These are phyloP conservation scores for Venustampulla echinocandica DNA, from an alignment of 495 filamentous ascomycete species.

Conservation along the genomic window DNA sequence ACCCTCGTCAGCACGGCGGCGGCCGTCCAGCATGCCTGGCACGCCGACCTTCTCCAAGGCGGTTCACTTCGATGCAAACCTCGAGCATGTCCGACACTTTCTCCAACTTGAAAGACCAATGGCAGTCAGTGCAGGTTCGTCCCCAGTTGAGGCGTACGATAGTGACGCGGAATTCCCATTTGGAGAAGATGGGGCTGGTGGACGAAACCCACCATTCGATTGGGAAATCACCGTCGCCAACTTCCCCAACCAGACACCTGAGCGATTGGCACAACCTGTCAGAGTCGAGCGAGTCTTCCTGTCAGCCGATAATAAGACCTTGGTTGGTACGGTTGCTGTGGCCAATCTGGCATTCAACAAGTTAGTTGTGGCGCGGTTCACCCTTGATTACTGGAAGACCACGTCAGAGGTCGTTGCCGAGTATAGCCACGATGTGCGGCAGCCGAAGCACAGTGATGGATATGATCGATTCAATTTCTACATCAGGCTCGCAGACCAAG, in stretches of 20 bases:
- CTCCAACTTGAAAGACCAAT: conserved; percentile 85
- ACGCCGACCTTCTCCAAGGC: conserved; percentile 92
- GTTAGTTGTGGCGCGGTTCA: conserved; percentile 79
- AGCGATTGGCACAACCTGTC: conserved; percentile 56
- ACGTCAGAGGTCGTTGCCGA: conserved; percentile 89
- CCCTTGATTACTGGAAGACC: conserved; percentile 96
- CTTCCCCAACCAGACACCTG: conserved; percentile 62
- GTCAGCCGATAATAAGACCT: conserved; percentile 72
- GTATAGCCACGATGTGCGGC: conserved; percentile 69
- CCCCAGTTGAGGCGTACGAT: conserved; percentile 79
- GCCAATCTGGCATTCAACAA: conserved; percentile 91
- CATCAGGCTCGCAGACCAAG: conserved; percentile 84
- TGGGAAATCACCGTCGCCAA: conserved; percentile 83
- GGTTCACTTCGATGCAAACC: conserved; percentile 89
- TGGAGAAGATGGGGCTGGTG: conserved; percentile 36
- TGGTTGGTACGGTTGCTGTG: conserved; percentile 75
- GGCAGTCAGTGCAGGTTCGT: conserved; percentile 92
- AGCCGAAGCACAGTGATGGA: conserved; percentile 53
- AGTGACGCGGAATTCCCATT: conserved; percentile 85
- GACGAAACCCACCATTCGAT: conserved; percentile 49
- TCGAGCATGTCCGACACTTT: conserved; percentile 94
- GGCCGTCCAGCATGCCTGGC: conserved; percentile 93
- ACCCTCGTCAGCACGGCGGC: conserved; percentile 55
- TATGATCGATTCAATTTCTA: conserved; percentile 88
- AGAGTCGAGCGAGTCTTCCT: conserved; percentile 77